phyloP scores from a whole-genome alignment of 495 filamentous ascomycete species.

The Thermothielavioides terrestris region DNA sequence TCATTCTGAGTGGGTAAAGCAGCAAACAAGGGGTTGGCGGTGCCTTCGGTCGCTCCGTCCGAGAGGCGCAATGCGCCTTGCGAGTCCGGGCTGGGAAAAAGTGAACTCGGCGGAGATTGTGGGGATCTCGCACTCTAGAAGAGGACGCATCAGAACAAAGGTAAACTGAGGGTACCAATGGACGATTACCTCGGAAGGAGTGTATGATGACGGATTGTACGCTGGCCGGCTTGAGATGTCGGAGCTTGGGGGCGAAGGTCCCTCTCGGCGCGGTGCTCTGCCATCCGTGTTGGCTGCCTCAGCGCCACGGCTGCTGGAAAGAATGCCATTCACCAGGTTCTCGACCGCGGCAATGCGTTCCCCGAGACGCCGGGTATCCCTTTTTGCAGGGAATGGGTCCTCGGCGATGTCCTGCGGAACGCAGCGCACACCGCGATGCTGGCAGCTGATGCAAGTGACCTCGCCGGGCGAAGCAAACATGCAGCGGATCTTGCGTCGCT shows the following conservation, averaged over 20 bases:
- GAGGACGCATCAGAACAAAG: too few species aligned
- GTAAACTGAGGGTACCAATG: too few species aligned
- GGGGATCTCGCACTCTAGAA: too few species aligned
- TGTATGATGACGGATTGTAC: too few species aligned
- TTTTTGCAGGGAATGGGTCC: neutral
- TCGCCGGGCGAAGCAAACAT: constrained; percentile 9
- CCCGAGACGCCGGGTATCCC: constrained; percentile 4
- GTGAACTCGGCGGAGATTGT: neutral
- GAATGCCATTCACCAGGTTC: neutral
- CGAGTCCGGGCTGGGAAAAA: neutral
- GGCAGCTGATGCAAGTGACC: constrained; percentile 35
- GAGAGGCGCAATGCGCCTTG: neutral
- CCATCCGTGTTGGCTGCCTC: too few species aligned
- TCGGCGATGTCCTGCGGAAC: constrained; percentile 36
- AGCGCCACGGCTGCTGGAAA: neutral
- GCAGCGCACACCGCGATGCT: constrained; percentile 31
- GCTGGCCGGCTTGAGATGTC: neutral
- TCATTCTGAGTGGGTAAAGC: neutral
- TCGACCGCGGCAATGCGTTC: constrained; percentile 22
- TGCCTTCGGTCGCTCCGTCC: neutral
- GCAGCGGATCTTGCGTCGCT: neutral
- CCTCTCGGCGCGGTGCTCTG: too few species aligned
- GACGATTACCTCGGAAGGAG: too few species aligned
- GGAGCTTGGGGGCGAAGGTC: neutral
- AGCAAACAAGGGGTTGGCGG: neutral